Evolutionary conservation across 2,329 filamentous ascomycete species (phyloP).

Genomic region (Calonectria pseudoturangicola): DNA sequence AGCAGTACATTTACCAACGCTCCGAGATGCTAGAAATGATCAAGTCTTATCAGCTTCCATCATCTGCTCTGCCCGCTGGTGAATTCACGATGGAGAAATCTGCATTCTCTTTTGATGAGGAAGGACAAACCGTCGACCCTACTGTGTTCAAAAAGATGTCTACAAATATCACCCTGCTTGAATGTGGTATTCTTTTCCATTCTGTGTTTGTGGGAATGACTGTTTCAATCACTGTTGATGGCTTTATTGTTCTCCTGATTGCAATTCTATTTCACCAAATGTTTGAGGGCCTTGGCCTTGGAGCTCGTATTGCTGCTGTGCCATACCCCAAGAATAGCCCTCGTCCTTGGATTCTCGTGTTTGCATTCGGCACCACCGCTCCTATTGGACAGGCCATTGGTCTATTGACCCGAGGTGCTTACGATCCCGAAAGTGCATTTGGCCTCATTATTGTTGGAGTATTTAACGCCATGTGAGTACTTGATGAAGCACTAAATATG

Average conservation of each 20-base stretch:
- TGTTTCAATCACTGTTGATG: constrained; percentile 80
- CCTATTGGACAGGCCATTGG: constrained; percentile 80
- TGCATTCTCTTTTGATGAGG: constrained; percentile 64
- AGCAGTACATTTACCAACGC: constrained; percentile 77
- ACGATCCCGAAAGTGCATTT: constrained; percentile 78
- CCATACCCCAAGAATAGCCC: constrained; percentile 74
- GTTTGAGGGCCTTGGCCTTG: constrained; percentile 81
- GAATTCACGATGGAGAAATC: constrained; percentile 54
- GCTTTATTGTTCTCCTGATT: constrained; percentile 79
- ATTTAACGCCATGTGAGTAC: constrained; percentile 77
- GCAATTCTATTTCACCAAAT: constrained; percentile 84
- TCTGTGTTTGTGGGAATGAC: constrained; percentile 86
- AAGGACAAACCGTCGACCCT: constrained; percentile 66
- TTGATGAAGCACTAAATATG: rapidly evolving
- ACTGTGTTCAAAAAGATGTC: constrained; percentile 76
- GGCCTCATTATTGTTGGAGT: constrained; percentile 78
- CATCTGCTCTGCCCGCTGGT: constrained; percentile 54
- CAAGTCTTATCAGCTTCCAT: constrained; percentile 54
- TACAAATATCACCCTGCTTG: constrained; percentile 83
- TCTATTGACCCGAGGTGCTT: constrained; percentile 72
- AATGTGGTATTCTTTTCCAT: constrained; percentile 87
- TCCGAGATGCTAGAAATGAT: constrained; percentile 75
- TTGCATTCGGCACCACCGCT: constrained; percentile 78
- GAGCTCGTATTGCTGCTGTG: constrained; percentile 81
- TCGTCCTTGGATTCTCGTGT: constrained; percentile 76